Conservation (phyloP, 441 rosid species). For the Adansonia gregorii region DNA sequence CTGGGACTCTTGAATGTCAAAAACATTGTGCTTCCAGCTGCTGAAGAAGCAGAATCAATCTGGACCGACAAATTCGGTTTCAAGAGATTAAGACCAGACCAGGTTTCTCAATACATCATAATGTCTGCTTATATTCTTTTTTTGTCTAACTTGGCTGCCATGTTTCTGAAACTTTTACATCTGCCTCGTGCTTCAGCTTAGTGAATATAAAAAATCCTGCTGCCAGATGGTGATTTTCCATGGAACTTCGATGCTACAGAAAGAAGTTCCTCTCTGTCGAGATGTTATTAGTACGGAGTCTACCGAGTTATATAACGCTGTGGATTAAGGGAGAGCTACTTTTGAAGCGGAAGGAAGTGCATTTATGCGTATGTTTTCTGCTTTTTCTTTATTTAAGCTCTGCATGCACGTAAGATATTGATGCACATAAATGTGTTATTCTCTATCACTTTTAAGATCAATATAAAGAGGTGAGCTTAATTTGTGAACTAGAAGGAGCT, state of each 20-base stretch:
- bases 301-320: slow-evolving; percentile 27
- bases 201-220: slow-evolving; percentile 58
- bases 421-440: slow-evolving; percentile 28
- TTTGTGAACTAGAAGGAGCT: neutral
- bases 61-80: slow-evolving; percentile 90
- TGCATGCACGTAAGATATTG: slow-evolving; percentile 19
- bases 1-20: slow-evolving; percentile 65
- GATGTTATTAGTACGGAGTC: slow-evolving; percentile 36
- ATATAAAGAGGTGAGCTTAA: slow-evolving; percentile 6
- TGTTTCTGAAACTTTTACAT: slow-evolving; percentile 11
- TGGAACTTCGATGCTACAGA: slow-evolving; percentile 88
- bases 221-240: slow-evolving; percentile 81
- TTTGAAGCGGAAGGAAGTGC: slow-evolving; percentile 13
- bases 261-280: slow-evolving; percentile 51
- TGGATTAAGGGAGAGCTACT: slow-evolving; percentile 28
- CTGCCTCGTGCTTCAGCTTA: slow-evolving; percentile 50
- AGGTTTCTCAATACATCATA: slow-evolving; percentile 44
- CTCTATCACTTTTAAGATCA: neutral
- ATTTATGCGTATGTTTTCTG: neutral
- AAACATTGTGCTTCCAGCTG: slow-evolving; percentile 81
- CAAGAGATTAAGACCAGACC: slow-evolving; percentile 60
- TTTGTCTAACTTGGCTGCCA: neutral
- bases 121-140: neutral
- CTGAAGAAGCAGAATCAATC: slow-evolving; percentile 87
- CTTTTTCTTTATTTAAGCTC: slow-evolving; percentile 14